A percentile compares a stretch with the other conserved stretches of the same genome.
Conservation (phyloP, 768 basidiomycete species). For the Harrya chromipes region DNA sequence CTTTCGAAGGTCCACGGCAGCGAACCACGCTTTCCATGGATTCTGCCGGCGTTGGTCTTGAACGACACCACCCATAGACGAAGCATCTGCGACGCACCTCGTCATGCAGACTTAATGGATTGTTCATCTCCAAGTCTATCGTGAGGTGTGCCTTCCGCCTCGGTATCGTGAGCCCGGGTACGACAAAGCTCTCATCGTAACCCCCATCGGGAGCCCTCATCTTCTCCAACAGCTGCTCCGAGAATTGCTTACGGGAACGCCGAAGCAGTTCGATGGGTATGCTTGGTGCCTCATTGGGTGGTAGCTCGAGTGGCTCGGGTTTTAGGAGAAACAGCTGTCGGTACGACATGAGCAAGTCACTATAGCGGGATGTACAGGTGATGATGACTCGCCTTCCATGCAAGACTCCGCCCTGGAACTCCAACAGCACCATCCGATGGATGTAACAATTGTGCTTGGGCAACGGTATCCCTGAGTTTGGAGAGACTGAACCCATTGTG, state of each 20-base stretch:
- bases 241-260: constrained; percentile 53
- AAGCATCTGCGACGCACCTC: constrained; percentile 43
- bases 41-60: constrained; percentile 47
- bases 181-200: constrained; percentile 63
- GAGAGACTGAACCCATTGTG: constrained; percentile 51
- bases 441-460: constrained; percentile 57
- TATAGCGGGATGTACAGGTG: constrained; percentile 12
- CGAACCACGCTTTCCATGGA: constrained; percentile 95
- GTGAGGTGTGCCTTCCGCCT: constrained; percentile 27
- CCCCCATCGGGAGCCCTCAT: constrained; percentile 86
- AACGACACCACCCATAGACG: background rate
- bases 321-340: constrained; percentile 65
- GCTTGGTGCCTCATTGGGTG: constrained; percentile 37
- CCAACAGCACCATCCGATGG: constrained; percentile 40
- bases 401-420: constrained; percentile 72
- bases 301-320: constrained; percentile 59
- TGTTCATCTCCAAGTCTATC: constrained; percentile 64
- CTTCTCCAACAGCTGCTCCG: constrained; percentile 56
- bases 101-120: constrained; percentile 77
- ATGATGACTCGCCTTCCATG: constrained; percentile 66
- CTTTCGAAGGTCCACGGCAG: constrained; percentile 82
- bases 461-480: constrained; percentile 64
- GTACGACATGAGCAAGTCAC: constrained; percentile 18
- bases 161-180: constrained; percentile 48
- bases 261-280: constrained; percentile 44